Evolutionary conservation across 169 alveolate genomes (phyloP).

Genomic region (Plasmodium sp.): DNA sequence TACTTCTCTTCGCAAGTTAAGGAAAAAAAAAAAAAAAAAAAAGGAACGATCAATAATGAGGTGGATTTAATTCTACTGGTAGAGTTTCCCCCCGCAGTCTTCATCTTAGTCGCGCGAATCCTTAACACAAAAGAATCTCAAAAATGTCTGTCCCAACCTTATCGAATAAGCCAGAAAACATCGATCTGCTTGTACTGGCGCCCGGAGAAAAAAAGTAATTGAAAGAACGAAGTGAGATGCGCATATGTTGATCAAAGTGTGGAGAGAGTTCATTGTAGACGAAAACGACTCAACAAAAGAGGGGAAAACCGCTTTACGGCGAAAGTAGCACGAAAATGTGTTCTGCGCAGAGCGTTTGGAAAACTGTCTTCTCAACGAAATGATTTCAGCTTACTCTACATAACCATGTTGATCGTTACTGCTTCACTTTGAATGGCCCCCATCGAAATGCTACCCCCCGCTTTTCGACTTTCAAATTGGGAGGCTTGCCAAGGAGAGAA

Average conservation of each 20-base stretch:
- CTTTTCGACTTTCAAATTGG: not conserved
- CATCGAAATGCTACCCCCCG: not conserved
- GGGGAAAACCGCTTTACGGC: not conserved
- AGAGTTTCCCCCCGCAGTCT: not conserved
- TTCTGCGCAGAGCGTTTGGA: not conserved
- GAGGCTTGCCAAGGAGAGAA: not conserved
- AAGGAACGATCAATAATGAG: not conserved
- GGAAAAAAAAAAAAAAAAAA: not conserved
- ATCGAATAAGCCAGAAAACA: slow-evolving; percentile 66
- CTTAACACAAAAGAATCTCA: not conserved
- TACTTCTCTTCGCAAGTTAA: not conserved
- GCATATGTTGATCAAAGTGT: not conserved
- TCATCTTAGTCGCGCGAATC: not conserved
- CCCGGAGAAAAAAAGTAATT: slow-evolving; percentile 73
- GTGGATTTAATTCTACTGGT: not conserved
- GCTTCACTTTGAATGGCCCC: not conserved
- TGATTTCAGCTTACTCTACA: not conserved
- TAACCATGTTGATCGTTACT: not conserved
- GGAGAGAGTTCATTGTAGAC: not conserved
- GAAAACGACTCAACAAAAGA: not conserved
- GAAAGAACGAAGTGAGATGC: not conserved
- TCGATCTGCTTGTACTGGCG: slow-evolving; percentile 46
- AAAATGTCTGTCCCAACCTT: slow-evolving; percentile 74
- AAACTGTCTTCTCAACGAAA: not conserved
- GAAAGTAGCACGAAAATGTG: not conserved